Evolutionary conservation across 805 yeast genomes (phyloP), one percentile per base, ranked within the genome.

Genomic region (Metschnikowia similis): DNA sequence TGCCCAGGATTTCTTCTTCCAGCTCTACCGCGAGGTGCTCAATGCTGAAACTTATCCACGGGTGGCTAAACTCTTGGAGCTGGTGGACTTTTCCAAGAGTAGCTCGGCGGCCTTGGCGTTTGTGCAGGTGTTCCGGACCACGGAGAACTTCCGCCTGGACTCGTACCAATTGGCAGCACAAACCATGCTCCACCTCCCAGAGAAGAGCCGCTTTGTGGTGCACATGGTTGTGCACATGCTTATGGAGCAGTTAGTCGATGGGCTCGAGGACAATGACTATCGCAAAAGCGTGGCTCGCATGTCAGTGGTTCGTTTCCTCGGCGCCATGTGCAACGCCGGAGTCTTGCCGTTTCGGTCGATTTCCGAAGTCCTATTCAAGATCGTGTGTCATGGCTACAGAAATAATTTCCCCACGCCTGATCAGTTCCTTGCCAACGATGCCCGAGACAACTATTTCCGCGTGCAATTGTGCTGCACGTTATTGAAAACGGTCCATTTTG

Each of bases 361-460:
- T 2, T 64, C 78, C 41, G 83, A 81, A 40, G 61, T 84, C 3
- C 54, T 84, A 11, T 85, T 76, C 65, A 74, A 75, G 52, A 73
- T 87, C 7, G 51, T 88, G 3, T 79, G 84, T 38, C 79, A 70
- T 63, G 96, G 96, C 0, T 84, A 87, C 69, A 76, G 77, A 0
- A 71, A 74, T 50, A 80, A 80, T 47, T 76, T 76, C 45, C 76
- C 76, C 3, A 57, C 66, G n/a, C 91, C 95, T 1, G 75, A 77
- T 6, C 71, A 68, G 21, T 49, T 4, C 37, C 69, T 74, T 30
- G 76, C 68, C 14, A 46, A 76, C n/a, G 97, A 90, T 66, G 68
- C 68, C 10, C 83, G 84, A 0, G 78, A 82, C 56, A 83, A 87
- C 58, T 87, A 83, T 60, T 88, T 89, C 65, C 74, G 96, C 50